Evolutionary conservation across 129 eudicot genomes (phyloP).

Genomic region (Lactuca saligna): DNA sequence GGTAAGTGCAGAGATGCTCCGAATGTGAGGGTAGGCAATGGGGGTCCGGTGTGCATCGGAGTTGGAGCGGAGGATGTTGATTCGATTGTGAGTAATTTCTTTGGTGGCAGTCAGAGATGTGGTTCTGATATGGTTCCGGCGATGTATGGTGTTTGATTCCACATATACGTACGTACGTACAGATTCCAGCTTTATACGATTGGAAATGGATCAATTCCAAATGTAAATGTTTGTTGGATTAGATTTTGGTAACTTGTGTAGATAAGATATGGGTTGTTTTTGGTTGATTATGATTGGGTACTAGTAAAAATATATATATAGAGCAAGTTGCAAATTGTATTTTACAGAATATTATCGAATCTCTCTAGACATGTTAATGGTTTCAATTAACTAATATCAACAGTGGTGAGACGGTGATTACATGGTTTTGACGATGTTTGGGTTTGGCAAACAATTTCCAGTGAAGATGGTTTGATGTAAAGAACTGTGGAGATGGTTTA

Average conservation of each 20-base stretch:
- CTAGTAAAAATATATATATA: background rate
- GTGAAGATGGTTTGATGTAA: no score
- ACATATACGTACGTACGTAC: background rate
- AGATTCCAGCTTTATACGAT: background rate
- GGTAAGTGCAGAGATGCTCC: constrained; percentile 85
- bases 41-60: constrained; percentile 49
- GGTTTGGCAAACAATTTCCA: no score
- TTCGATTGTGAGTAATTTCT: constrained; percentile 45
- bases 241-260: background rate
- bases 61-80: constrained; percentile 82
- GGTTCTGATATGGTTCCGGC: constrained; percentile 21
- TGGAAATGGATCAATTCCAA: background rate
- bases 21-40: constrained; percentile 48
- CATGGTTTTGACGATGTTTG: no score
- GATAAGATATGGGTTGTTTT: constrained; percentile 5
- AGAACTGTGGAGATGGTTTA: no score
- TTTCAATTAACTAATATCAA: no score
- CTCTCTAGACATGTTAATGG: no score
- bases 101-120: constrained; percentile 35
- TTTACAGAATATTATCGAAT: no score
- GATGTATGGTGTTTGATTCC: constrained; percentile 9
- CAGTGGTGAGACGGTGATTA: no score
- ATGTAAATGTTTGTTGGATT: constrained; percentile 14
- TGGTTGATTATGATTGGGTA: background rate
- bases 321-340: background rate